Percentiles rank a stretch among this genome's conserved stretches.
These are phyloP conservation scores for Plasmodium chabaudi DNA, from an alignment of 169 alveolate species.

Conservation along the genomic window DNA sequence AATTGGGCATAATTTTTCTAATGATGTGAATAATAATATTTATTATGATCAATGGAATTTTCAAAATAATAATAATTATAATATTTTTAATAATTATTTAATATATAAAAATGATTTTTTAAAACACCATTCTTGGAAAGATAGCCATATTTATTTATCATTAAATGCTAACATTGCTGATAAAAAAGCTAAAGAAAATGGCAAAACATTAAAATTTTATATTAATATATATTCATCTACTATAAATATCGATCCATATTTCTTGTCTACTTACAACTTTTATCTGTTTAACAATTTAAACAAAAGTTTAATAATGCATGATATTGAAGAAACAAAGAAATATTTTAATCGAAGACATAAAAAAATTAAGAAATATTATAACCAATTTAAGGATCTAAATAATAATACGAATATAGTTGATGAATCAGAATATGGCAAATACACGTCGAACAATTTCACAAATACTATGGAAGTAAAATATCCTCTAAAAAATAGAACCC, in stretches of 20 bases:
- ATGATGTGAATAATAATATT: too few species aligned
- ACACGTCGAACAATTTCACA: not conserved
- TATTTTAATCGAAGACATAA: slow-evolving; percentile 27
- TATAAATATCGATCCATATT: slow-evolving; percentile 57
- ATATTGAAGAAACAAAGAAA: slow-evolving; percentile 49
- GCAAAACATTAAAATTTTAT: slow-evolving; percentile 38
- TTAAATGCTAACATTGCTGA: slow-evolving; percentile 13
- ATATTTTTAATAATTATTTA: slow-evolving; percentile 60
- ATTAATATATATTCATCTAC: slow-evolving; percentile 49
- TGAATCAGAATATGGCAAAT: not conserved
- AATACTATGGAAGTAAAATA: not conserved
- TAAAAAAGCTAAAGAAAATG: slow-evolving; percentile 4
- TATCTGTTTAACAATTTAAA: slow-evolving; percentile 61
- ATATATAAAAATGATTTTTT: slow-evolving; percentile 55
- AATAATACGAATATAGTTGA: not conserved
- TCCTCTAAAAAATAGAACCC: too few species aligned
- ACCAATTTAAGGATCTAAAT: not conserved
- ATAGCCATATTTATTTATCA: slow-evolving; percentile 43
- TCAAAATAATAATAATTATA: not conserved
- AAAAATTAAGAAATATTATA: slow-evolving; percentile 26
- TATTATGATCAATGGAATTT: not conserved
- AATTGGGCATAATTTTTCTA: too few species aligned
- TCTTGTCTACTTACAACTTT: slow-evolving; percentile 43
- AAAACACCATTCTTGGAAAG: slow-evolving; percentile 47
- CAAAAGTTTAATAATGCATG: slow-evolving; percentile 42